Evolutionary conservation across 1,284 basidiomycete species (phyloP).

Genomic region (Tremellales sp.): DNA sequence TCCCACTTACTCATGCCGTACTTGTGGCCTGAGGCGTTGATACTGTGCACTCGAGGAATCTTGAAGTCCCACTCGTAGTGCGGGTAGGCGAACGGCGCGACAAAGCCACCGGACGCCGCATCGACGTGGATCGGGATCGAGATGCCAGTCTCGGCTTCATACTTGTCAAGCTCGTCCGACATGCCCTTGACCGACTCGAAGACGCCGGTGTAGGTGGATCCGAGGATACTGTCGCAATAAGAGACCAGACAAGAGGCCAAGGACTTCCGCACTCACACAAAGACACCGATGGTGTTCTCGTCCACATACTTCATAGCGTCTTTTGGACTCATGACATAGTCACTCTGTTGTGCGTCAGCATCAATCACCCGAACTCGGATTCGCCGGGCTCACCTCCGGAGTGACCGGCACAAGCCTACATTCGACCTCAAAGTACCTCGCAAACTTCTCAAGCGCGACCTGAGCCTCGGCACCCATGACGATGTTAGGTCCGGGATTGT

Average conservation of each 20-base stretch:
- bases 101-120: constrained; percentile 64
- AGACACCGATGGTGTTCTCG: constrained; percentile 64
- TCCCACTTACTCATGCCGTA: constrained; percentile 61
- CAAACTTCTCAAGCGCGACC: constrained; percentile 84
- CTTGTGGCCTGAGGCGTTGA: constrained; percentile 73
- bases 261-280: constrained; percentile 22
- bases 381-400: constrained; percentile 59
- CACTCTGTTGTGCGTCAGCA: constrained; percentile 50
- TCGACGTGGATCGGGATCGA: constrained; percentile 75
- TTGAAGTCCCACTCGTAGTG: constrained; percentile 81
- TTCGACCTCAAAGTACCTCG: constrained; percentile 50
- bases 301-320: constrained; percentile 82
- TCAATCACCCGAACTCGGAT: not conserved
- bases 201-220: constrained; percentile 82
- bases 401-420: constrained; percentile 71
- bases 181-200: constrained; percentile 90
- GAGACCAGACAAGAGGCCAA: not conserved
- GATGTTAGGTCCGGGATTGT: constrained; percentile 66
- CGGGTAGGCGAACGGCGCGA: constrained; percentile 62
- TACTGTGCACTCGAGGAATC: constrained; percentile 70
- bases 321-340: constrained; percentile 78
- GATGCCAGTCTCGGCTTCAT: constrained; percentile 73
- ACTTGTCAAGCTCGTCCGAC: constrained; percentile 77
- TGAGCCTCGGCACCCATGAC: constrained; percentile 70
- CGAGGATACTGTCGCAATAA: constrained; percentile 34